phyloP scores from a whole-genome alignment of 306 rosid species.

The Myrica gale region DNA sequence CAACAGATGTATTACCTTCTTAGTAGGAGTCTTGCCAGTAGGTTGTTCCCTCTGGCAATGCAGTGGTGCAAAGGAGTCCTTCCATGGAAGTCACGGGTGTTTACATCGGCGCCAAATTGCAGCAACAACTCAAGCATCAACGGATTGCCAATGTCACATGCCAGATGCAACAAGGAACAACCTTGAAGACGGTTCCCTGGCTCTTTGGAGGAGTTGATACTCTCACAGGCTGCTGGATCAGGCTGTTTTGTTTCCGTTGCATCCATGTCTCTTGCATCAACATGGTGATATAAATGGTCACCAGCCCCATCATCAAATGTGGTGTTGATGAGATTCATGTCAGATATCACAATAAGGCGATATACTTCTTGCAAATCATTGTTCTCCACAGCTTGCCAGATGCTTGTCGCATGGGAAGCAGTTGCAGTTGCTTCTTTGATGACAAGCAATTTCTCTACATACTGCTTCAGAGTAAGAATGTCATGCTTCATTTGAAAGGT shows the following conservation, averaged over 20 bases:
- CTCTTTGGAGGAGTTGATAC: constrained; percentile 40
- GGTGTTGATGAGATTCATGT: constrained; percentile 48
- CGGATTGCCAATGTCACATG: constrained; percentile 59
- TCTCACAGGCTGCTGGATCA: constrained; percentile 58
- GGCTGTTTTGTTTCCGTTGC: constrained; percentile 36
- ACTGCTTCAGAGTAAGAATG: constrained; percentile 45
- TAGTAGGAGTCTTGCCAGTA: constrained; percentile 76
- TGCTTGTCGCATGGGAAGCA: constrained; percentile 41
- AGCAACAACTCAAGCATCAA: constrained; percentile 86
- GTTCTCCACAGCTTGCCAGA: constrained; percentile 77
- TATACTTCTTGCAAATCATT: constrained; percentile 67
- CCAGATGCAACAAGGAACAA: constrained; percentile 82
- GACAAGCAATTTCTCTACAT: constrained; percentile 71
- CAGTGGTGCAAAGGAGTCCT: constrained; percentile 96
- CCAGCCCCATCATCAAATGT: constrained; percentile 52
- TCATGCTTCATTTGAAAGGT: constrained; percentile 22
- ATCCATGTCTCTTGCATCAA: constrained; percentile 30
- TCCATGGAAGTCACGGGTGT: constrained; percentile 72
- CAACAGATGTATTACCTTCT: constrained; percentile 59
- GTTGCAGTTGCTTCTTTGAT: constrained; percentile 47
- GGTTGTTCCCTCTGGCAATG: constrained; percentile 58
- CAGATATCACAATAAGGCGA: constrained; percentile 63
- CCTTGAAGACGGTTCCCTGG: constrained; percentile 64
- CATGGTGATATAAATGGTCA: constrained; percentile 34
- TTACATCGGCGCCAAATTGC: constrained; percentile 86